phyloP scores from a whole-genome alignment of 1,284 basidiomycete species.

The Heimioporus punctisporus region DNA sequence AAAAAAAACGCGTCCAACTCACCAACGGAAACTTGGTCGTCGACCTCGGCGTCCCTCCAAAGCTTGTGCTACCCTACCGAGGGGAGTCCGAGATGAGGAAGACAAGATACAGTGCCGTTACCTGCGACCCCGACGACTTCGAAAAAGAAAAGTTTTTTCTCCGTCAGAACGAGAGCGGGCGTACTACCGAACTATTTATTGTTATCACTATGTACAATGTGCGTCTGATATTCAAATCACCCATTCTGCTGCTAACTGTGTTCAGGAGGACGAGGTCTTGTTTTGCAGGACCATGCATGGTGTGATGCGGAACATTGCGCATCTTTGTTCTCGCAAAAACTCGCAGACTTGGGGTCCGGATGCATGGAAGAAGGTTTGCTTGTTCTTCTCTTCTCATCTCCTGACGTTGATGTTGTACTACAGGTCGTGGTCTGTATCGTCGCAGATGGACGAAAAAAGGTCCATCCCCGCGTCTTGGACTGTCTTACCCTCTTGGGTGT shows the following conservation, averaged over 20 bases:
- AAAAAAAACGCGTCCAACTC: conserved; percentile 73
- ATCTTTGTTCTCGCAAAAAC: conserved; percentile 92
- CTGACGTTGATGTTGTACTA: neutral
- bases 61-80: conserved; percentile 80
- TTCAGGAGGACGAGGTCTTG: conserved; percentile 91
- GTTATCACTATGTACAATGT: conserved; percentile 98
- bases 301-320: conserved; percentile 91
- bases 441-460: conserved; percentile 91
- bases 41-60: conserved; percentile 84
- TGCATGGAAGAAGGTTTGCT: conserved; percentile 91
- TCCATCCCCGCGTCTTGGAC: conserved; percentile 94
- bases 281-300: conserved; percentile 97
- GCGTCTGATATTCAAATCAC: conserved; percentile 53
- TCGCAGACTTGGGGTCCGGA: conserved; percentile 96
- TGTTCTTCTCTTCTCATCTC: neutral
- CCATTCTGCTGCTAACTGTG: conserved; percentile 66
- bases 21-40: conserved; percentile 89
- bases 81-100: conserved; percentile 85
- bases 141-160: conserved; percentile 83
- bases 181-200: conserved; percentile 93
- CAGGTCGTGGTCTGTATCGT: conserved; percentile 96
- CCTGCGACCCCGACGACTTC: conserved; percentile 95
- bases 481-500: conserved; percentile 84
- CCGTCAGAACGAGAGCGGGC: conserved; percentile 79
- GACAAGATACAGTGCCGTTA: conserved; percentile 88